Evolutionary conservation across 2,329 filamentous ascomycete genomes (phyloP), one percentile per base, ranked within the genome.

Genomic region (Chalaropsis thielavioides): DNA sequence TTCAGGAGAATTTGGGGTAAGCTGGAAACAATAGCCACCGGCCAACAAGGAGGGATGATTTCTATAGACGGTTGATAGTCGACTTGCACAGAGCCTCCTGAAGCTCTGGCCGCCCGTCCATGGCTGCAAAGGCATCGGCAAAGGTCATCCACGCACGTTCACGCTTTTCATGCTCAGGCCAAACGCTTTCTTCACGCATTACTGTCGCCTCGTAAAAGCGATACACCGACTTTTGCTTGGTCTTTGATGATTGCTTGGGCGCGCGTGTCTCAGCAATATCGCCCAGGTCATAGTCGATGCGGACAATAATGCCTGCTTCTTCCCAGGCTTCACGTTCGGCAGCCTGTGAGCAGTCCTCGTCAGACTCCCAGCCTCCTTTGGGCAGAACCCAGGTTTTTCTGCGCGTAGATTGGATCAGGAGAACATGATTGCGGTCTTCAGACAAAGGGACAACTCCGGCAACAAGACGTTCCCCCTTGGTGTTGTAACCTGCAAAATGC

Each of bases 361-460:
- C 94, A 41, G 85, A 87, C 76, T 99, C 94, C 92, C 94, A 99
- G 67, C 94, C 94, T 73, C 94, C 94, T 75, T 99, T 99, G 67
- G 94, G 94, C 67, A 99, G 81, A 54, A 99, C 94, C 94, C 94
- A 99, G 71, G 89, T 90, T 74, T 90, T 90, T 71, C 91, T 87
- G 69, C 90, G 84, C 63, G 89, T 92, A 64, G 91, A 96, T 78
- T 96, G 91, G 71, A 97, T 96, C 70, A 99, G 81, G 70, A 99
- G 82, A 68, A 99, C 92, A 75, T 89, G 87, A 71, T 85, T 86
- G 75, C 90, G 92, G 78, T 96, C 92, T 71, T 82, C 76, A 64
- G 90, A 94, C 69, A 97, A 80, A 69, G 94, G 90, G 60, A 99
- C 94, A 66, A 97, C 86, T 70, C 94, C 94, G 68, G 94, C 92